Conservation (phyloP, 192 early-diverging fungal genomes). For the Chytriomyces sp. region DNA sequence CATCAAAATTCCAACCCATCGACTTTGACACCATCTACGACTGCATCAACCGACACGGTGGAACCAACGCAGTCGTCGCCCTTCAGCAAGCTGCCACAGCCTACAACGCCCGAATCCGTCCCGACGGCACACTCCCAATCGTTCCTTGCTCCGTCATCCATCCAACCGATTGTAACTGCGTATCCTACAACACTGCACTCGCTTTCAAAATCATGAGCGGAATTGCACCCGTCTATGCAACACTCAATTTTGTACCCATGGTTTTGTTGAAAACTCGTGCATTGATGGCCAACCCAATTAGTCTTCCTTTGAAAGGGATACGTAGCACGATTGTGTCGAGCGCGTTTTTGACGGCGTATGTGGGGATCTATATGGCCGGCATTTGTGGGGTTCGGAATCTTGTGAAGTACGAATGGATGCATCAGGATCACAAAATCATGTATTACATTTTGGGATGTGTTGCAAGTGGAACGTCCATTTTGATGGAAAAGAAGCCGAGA, state of each 20-base stretch:
- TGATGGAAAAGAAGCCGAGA: conserved; percentile 72
- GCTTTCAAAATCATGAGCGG: conserved; percentile 44
- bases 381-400: conserved; percentile 73
- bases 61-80: conserved; percentile 8
- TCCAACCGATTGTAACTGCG: conserved; percentile 34
- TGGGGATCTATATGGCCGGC: conserved; percentile 65
- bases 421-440: conserved; percentile 59
- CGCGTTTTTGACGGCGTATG: conserved; percentile 68
- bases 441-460: conserved; percentile 71
- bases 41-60: conserved; percentile 32
- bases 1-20: conserved; percentile 43
- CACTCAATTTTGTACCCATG: conserved; percentile 77
- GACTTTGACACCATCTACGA: conserved; percentile 20
- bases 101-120: background rate
- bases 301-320: conserved; percentile 51
- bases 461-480: conserved; percentile 59
- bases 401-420: conserved; percentile 37
- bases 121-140: conserved; percentile 35
- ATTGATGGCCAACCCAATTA: conserved; percentile 61
- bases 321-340: conserved; percentile 66
- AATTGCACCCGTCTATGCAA: conserved; percentile 68
- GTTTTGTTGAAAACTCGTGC: conserved; percentile 63
- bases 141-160: conserved; percentile 65
- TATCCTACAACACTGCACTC: conserved; percentile 34
- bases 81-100: background rate